Evolutionary conservation across 2,329 filamentous ascomycete species (phyloP).

Genomic region (Alternaria incomplexa): DNA sequence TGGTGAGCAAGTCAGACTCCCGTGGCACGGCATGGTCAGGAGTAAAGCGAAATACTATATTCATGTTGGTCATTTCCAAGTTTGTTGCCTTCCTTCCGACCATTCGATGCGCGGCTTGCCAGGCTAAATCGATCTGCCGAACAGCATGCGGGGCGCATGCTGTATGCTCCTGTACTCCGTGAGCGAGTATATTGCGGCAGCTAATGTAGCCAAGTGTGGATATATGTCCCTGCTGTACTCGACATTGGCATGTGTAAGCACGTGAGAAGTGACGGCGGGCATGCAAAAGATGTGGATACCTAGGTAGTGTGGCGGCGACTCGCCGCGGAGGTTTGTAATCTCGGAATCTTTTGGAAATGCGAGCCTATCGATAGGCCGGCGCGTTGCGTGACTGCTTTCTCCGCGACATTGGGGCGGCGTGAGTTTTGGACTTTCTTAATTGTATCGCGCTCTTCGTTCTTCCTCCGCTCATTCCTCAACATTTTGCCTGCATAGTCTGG

Average conservation of each 20-base stretch:
- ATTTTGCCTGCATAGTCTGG: background rate
- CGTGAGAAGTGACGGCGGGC: constrained; percentile 13
- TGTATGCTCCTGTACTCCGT: constrained; percentile 1
- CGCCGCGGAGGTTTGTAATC: constrained; percentile 26
- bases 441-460: background rate
- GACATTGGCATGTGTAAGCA: constrained; percentile 4
- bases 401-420: constrained; percentile 25
- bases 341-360: constrained; percentile 23
- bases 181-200: background rate
- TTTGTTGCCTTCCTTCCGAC: background rate
- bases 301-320: constrained; percentile 22
- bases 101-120: constrained; percentile 5
- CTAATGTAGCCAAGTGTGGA: background rate
- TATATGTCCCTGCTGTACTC: background rate
- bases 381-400: constrained; percentile 26
- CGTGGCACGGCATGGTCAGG: constrained; percentile 3
- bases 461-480: background rate
- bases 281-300: constrained; percentile 11
- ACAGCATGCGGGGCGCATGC: constrained; percentile 17
- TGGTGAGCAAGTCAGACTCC: background rate
- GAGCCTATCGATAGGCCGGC: constrained; percentile 41
- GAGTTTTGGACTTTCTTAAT: constrained; percentile 11
- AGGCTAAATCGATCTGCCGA: constrained; percentile 41
- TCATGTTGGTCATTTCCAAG: constrained; percentile 23
- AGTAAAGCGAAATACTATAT: constrained; percentile 21